Evolutionary conservation across 306 rosid genomes (phyloP), one percentile per base, ranked within the genome.

Genomic region (Prunus campanulata): DNA sequence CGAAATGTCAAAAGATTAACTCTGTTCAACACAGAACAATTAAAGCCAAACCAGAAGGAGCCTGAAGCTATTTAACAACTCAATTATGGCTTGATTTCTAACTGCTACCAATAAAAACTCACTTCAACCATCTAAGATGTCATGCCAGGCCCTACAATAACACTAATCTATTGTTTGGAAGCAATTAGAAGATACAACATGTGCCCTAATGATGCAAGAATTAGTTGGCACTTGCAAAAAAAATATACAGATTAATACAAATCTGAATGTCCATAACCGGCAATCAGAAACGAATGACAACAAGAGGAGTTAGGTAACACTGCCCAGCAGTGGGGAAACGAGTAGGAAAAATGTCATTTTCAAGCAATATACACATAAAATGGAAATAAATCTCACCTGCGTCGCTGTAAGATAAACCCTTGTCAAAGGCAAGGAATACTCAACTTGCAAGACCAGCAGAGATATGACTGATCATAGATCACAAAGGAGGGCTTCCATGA

Each of bases 141-240:
- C 39, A 47, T 14, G 72, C 20, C 39, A 68, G 71, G 56, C 56
- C 72, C 42, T 47, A 68, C 72, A 47, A 47, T 46, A n/a, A 68
- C 56, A 11, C 44, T 68, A 52, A 47, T 68, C 35, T 25, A 52
- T 68, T 68, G 56, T 47, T 55, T 47, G 56, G 22, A 67, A 47
- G 72, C 57, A 47, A 68, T 47, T 35, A 1, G 44, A 39, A 39
- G 44, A 39, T 39, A 39, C 44, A 39, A 39, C 44, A 2, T 6
- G 44, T 39, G 44, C 35, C 35, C 20, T 39, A 22, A 66, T 18
- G 29, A 11, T n/a, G 25, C 69, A 35, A 65, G n/a, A 16, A 27
- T 20, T 35, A 18, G 25, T 66, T 66, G 50, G 3, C 14, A 48
- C 5, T 11, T 12, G 15, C 1, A 51, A 24, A 39, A 24, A 39